Percentiles rank a stretch among this genome's conserved stretches.
These are phyloP conservation scores for Pythium volutum DNA, from an alignment of 352 stramenopile species.

Conservation along the genomic window DNA sequence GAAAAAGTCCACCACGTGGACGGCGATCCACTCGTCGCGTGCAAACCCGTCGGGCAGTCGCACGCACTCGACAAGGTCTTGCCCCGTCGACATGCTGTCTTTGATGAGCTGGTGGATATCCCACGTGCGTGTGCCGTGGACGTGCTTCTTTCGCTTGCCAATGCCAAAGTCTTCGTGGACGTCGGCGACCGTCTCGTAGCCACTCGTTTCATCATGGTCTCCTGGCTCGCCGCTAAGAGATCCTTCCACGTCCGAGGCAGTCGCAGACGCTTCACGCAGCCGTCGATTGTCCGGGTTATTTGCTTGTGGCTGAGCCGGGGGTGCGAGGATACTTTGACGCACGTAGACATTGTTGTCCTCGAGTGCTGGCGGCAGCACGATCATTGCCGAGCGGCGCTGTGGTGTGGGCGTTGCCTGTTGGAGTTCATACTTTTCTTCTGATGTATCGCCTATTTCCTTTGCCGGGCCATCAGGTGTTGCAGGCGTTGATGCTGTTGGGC, in stretches of 20 bases:
- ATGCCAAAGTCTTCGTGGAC: slow-evolving; percentile 57
- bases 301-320: background rate
- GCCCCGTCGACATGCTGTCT: slow-evolving; percentile 48
- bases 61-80: slow-evolving; percentile 62
- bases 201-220: background rate
- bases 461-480: background rate
- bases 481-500: background rate
- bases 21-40: slow-evolving; percentile 66
- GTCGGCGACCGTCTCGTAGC: slow-evolving; percentile 15
- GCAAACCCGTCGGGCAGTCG: slow-evolving; percentile 59
- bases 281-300: background rate
- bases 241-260: slow-evolving; percentile 8
- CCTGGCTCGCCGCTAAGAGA: background rate
- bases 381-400: slow-evolving; percentile 21
- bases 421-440: background rate
- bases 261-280: slow-evolving; percentile 4
- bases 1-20: slow-evolving; percentile 91
- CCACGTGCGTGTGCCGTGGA: slow-evolving; percentile 55
- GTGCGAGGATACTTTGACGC: slow-evolving; percentile 13
- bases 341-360: slow-evolving; percentile 11
- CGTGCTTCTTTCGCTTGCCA: slow-evolving; percentile 52
- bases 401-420: slow-evolving; percentile 1
- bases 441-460: background rate
- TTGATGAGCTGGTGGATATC: slow-evolving; percentile 73
- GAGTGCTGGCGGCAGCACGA: background rate